These are phyloP conservation scores for Eucalyptus pauciflora DNA, from an alignment of 345 rosid genomes.

Conservation along the genomic window DNA sequence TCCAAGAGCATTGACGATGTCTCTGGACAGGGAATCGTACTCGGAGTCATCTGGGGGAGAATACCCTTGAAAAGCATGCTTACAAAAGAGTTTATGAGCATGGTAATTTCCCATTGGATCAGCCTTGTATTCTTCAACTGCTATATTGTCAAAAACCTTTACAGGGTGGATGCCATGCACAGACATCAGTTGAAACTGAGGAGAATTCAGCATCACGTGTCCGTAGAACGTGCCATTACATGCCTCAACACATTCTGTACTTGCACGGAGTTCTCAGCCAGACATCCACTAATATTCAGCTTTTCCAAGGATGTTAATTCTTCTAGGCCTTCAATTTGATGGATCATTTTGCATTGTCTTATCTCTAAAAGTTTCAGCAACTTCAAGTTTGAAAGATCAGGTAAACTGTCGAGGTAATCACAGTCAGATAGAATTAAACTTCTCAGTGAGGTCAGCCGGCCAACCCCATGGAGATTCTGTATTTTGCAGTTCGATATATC, in stretches of 20 bases:
- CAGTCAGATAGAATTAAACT: not conserved
- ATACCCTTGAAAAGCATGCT: too few relatives aligned
- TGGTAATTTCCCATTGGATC: too few relatives aligned
- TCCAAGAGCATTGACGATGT: too few relatives aligned
- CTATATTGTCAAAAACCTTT: too few relatives aligned
- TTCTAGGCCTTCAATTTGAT: not conserved
- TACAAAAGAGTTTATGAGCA: too few relatives aligned
- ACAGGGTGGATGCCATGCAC: not conserved
- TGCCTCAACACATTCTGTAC: not conserved
- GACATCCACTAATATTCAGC: not conserved
- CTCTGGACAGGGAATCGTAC: too few relatives aligned
- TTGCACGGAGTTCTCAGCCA: not conserved
- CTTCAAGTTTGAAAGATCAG: not conserved
- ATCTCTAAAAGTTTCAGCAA: not conserved
- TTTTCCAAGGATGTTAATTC: not conserved
- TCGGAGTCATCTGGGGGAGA: too few relatives aligned
- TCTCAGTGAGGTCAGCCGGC: not conserved
- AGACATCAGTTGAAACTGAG: not conserved
- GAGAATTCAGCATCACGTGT: not conserved
- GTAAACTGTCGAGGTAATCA: not conserved
- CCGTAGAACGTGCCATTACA: not conserved
- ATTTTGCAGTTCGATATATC: not conserved
- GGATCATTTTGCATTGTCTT: not conserved
- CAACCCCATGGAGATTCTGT: not conserved
- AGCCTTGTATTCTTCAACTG: too few relatives aligned